phyloP scores from a whole-genome alignment of 352 stramenopile genomes.

The Phytophthora quininea region DNA sequence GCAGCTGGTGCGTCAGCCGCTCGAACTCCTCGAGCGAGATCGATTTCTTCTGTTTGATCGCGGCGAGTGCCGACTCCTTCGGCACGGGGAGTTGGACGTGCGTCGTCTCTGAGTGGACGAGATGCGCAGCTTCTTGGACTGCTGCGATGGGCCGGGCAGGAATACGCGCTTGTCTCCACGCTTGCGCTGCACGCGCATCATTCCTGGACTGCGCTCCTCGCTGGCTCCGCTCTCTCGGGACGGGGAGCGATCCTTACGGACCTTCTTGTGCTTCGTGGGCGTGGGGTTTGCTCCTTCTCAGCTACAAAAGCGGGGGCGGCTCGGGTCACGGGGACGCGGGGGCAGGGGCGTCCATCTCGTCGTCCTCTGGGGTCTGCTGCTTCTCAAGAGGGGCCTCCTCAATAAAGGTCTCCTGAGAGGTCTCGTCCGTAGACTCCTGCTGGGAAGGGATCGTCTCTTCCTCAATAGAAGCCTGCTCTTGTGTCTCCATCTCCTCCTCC shows the following conservation, averaged over 20 bases:
- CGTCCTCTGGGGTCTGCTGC: slow-evolving; percentile 21
- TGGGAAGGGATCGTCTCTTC: slow-evolving; percentile 11
- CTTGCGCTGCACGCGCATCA: slow-evolving; percentile 41
- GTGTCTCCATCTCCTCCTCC: slow-evolving; percentile 5
- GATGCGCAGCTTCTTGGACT: slow-evolving; percentile 55
- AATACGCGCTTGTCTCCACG: slow-evolving; percentile 55
- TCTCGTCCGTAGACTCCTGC: too few species aligned
- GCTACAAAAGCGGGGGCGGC: slow-evolving; percentile 21
- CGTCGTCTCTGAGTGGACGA: slow-evolving; percentile 28
- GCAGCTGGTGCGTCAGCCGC: slow-evolving; percentile 63
- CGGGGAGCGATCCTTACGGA: slow-evolving; percentile 26
- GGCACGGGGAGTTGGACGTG: slow-evolving; percentile 40
- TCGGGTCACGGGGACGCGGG: slow-evolving; percentile 19
- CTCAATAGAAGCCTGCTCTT: neutral
- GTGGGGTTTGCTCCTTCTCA: slow-evolving; percentile 12
- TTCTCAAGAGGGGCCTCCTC: slow-evolving; percentile 16
- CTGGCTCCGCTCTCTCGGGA: slow-evolving; percentile 34
- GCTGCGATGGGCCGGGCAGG: slow-evolving; percentile 47
- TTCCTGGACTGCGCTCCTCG: slow-evolving; percentile 34
- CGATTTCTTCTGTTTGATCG: slow-evolving; percentile 80
- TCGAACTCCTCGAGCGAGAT: slow-evolving; percentile 85
- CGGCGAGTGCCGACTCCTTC: slow-evolving; percentile 53
- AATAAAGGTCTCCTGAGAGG: slow-evolving; percentile 1
- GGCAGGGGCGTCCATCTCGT: slow-evolving; percentile 21
- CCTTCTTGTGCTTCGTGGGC: slow-evolving; percentile 19